phyloP scores from a whole-genome alignment of 2,329 filamentous ascomycete genomes.

The Talaromyces sp. region DNA sequence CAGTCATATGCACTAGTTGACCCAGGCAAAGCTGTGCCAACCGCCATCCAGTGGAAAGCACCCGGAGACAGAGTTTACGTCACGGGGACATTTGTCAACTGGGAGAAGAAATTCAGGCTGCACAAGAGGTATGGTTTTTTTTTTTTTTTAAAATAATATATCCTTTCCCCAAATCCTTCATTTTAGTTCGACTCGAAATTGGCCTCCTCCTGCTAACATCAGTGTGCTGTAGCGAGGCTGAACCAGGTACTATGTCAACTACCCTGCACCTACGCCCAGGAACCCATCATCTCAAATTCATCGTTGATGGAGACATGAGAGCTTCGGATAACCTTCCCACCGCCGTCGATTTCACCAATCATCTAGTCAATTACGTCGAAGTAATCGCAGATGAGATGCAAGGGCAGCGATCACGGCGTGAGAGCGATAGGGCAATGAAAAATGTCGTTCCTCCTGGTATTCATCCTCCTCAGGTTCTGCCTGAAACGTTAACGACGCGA shows the following conservation, averaged over 20 bases:
- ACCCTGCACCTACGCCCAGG: conserved; percentile 81
- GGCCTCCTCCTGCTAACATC: not conserved
- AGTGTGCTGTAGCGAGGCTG: conserved; percentile 32
- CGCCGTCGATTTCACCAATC: conserved; percentile 96
- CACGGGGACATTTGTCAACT: conserved; percentile 94
- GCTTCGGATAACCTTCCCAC: conserved; percentile 84
- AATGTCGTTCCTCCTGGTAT: conserved; percentile 33
- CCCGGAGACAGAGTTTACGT: conserved; percentile 90
- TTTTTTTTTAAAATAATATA: not conserved
- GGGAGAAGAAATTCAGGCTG: conserved; percentile 90
- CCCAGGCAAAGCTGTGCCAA: conserved; percentile 74
- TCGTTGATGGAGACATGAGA: conserved; percentile 90
- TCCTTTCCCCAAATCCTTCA: not conserved
- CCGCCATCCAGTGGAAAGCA: conserved; percentile 76
- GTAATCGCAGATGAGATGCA: conserved; percentile 69
- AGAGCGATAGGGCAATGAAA: conserved; percentile 31
- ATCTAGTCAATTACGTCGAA: conserved; percentile 97
- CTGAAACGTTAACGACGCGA: conserved; percentile 28
- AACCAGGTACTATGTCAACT: conserved; percentile 63
- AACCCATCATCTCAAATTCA: conserved; percentile 93
- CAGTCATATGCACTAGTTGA: conserved; percentile 61
- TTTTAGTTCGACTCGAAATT: not conserved
- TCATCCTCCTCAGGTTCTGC: conserved; percentile 42
- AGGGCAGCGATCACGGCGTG: conserved; percentile 23
- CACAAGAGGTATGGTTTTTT: conserved; percentile 66